These are phyloP conservation scores for Patellifolia procumbens DNA, from an alignment of 179 eudicot genomes.

Conservation along the genomic window DNA sequence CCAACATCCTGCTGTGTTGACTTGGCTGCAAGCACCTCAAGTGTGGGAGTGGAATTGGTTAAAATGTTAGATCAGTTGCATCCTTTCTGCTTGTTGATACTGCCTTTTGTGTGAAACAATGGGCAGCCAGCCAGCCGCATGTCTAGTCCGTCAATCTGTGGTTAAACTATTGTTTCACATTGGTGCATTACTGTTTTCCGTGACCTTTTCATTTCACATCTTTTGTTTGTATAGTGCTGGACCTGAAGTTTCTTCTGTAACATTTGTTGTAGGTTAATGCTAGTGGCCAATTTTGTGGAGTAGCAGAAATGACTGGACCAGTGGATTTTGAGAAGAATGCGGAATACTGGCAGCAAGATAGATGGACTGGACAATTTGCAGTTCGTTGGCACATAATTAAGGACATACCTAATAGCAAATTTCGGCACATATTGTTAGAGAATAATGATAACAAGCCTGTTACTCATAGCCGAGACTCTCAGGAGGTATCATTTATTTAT, in stretches of 20 bases:
- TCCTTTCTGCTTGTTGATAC: constrained; percentile 7
- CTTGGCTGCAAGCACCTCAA: neutral
- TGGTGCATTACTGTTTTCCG: neutral
- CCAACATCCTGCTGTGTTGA: neutral
- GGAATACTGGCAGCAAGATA: constrained; percentile 98
- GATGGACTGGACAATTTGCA: constrained; percentile 98
- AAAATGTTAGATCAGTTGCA: neutral
- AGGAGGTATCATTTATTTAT: constrained; percentile 67
- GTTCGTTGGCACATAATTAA: constrained; percentile 87
- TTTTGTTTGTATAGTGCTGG: constrained; percentile 3
- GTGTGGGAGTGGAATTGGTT: neutral
- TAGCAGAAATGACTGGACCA: constrained; percentile 91
- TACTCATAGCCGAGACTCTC: constrained; percentile 96
- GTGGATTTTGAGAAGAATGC: constrained; percentile 89
- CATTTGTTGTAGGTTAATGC: constrained; percentile 75
- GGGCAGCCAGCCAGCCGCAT: neutral
- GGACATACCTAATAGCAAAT: constrained; percentile 85
- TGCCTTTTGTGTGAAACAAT: neutral
- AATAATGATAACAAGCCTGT: constrained; percentile 97
- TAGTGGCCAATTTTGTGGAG: constrained; percentile 95
- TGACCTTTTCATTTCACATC: neutral
- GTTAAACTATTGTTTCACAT: neutral
- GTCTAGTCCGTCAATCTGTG: neutral
- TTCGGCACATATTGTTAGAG: constrained; percentile 85
- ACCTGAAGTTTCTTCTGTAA: neutral